Evolutionary conservation across 805 yeast species (phyloP), one percentile per base, ranked within the genome.

Genomic region (Sugiyamaella marilandica): DNA sequence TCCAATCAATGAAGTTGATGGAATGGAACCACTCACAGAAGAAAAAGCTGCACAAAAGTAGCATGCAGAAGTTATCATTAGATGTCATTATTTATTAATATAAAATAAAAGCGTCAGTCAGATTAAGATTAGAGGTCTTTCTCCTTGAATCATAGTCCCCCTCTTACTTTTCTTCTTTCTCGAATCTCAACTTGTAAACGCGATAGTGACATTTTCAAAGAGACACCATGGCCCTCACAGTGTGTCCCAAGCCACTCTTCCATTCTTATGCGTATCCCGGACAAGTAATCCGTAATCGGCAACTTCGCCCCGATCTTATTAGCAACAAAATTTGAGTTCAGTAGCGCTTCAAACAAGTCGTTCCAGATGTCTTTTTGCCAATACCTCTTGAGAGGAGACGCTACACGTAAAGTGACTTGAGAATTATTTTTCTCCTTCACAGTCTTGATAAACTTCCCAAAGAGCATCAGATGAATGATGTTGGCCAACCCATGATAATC

Each of bases 401-500:
- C 59, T 18, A 85, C 59, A n/a, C 62, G 67, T 47, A 74, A 68
- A 7, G 37, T 45, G 2, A 53, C 56, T 32, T 34, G 26, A 10
- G 39, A 32, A 8, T 61, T 61, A 10, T 59, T 54, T 16, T 45
- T 54, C 4, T 53, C 61, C 5, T 64, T 62, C 1, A 64, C 65
- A 0, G 79, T 73, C 46, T 77, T 78, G 29, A 89, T 83, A 51
- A 76, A 75, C 11, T 74, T 71, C 0, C 95, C 95, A 71, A 83
- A 89, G 14, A 90, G 70, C 75, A 90, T 69, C 0, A 83, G 76
- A 61, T 89, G 92, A 1, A 88, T 71, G 0, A 86, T 78, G 33
- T 82, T 78, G 0, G 96, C 97, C 16, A 87, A 56, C 0, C 96
- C 96, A 65, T 78, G 85, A 64, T 88, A 88, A 68, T 90, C 97